Percentiles rank a stretch among this genome's conserved stretches.
phyloP scores from a whole-genome alignment of 2,329 filamentous ascomycete genomes.

The Cyphellophora europaea region DNA sequence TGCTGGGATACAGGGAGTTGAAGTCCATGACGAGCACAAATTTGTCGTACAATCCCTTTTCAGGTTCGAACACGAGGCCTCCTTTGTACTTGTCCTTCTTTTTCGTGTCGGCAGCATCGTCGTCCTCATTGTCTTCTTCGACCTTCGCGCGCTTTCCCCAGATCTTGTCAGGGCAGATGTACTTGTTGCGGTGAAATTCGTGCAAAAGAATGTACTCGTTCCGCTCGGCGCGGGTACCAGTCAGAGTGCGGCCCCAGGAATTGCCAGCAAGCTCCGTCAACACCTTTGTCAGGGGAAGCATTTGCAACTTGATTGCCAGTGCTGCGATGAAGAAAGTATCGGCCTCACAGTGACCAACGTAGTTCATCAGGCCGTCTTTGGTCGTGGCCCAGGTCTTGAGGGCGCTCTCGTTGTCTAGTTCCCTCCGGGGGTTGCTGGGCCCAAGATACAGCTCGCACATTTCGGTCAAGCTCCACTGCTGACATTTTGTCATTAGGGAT shows the following conservation, averaged over 20 bases:
- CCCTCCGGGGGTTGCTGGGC: constrained; percentile 61
- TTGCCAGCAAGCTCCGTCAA: constrained; percentile 95
- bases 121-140: constrained; percentile 62
- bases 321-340: constrained; percentile 96
- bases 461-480: constrained; percentile 95
- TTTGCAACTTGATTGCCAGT: constrained; percentile 77
- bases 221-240: constrained; percentile 88
- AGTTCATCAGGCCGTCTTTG: constrained; percentile 82
- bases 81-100: constrained; percentile 99
- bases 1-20: constrained; percentile 96
- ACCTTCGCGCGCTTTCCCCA: constrained; percentile 63
- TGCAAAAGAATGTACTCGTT: constrained; percentile 99
- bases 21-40: constrained; percentile 99
- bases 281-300: constrained; percentile 88
- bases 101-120: constrained; percentile 64
- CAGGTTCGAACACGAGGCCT: constrained; percentile 94
- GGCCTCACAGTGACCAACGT: constrained; percentile 84
- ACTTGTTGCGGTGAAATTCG: constrained; percentile 93
- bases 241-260: constrained; percentile 93
- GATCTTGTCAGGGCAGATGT: constrained; percentile 94
- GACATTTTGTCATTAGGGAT: constrained; percentile 92
- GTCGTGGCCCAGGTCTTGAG: constrained; percentile 79
- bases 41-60: constrained; percentile 95
- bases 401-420: constrained; percentile 80
- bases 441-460: constrained; percentile 90